These are phyloP conservation scores for Plicaturopsis crispa DNA, from an alignment of 768 basidiomycete genomes.

Conservation along the genomic window DNA sequence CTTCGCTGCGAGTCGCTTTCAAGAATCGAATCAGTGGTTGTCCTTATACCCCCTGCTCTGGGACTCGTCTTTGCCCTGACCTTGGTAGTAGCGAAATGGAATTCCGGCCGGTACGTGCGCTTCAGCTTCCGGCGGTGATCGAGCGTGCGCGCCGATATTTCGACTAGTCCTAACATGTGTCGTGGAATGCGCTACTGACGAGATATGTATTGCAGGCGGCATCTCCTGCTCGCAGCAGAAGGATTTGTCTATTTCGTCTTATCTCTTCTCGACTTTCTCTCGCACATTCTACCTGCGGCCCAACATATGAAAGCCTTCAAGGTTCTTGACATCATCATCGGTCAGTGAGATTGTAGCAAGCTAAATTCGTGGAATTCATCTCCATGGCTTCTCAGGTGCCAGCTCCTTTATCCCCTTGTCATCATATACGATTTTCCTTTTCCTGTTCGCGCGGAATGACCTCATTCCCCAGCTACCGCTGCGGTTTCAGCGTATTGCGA, in stretches of 20 bases:
- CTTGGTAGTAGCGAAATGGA: constrained; percentile 42
- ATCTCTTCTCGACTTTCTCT: constrained; percentile 52
- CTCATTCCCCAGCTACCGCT: constrained; percentile 46
- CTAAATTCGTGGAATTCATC: neutral
- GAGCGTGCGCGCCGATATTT: too few relatives aligned
- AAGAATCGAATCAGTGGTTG: constrained; percentile 32
- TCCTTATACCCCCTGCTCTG: constrained; percentile 57
- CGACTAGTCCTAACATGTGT: too few relatives aligned
- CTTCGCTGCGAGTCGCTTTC: constrained; percentile 61
- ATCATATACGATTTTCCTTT: constrained; percentile 55
- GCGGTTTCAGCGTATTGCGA: constrained; percentile 36
- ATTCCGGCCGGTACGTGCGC: constrained; percentile 37
- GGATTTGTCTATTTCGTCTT: constrained; percentile 54
- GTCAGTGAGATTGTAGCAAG: constrained; percentile 28
- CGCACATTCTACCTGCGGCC: constrained; percentile 45
- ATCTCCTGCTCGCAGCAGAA: constrained; percentile 55
- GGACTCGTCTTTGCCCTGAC: constrained; percentile 54
- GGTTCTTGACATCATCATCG: constrained; percentile 50
- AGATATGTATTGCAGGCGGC: constrained; percentile 39
- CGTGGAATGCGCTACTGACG: neutral
- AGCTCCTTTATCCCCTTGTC: constrained; percentile 61
- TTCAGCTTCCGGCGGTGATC: too few relatives aligned
- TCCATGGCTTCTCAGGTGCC: constrained; percentile 24
- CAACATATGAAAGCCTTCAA: constrained; percentile 38
- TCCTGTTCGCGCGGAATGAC: constrained; percentile 43